Evolutionary conservation across 2,329 filamentous ascomycete species (phyloP).

Genomic region (Trichophyton schoenleinii): DNA sequence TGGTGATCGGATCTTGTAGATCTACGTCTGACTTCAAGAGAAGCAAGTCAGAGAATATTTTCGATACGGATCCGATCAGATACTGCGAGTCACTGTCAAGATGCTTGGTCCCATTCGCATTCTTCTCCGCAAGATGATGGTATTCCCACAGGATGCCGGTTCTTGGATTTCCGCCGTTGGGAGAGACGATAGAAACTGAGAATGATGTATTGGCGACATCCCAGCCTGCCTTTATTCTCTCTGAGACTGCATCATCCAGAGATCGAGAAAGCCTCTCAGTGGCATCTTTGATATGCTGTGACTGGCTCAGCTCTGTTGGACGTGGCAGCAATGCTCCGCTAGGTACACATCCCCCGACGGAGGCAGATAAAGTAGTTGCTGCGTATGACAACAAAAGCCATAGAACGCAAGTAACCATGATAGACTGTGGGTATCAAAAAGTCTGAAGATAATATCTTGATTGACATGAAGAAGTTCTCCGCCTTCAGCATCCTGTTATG

Average conservation of each 20-base stretch:
- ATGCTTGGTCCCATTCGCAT: constrained; percentile 24
- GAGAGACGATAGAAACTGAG: constrained; percentile 27
- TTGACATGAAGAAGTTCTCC: neutral
- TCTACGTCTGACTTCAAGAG: constrained; percentile 27
- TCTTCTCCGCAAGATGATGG: constrained; percentile 28
- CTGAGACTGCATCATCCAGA: constrained; percentile 23
- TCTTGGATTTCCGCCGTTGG: constrained; percentile 16
- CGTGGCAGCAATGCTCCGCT: constrained; percentile 19
- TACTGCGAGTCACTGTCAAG: constrained; percentile 30
- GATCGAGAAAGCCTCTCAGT: constrained; percentile 18
- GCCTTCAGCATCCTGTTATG: neutral
- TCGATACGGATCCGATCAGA: constrained; percentile 32
- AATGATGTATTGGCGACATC: constrained; percentile 28
- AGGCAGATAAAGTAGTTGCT: neutral
- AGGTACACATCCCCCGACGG: neutral
- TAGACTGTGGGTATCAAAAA: neutral
- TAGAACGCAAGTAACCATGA: neutral
- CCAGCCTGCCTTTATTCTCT: constrained; percentile 26
- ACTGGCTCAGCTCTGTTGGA: constrained; percentile 19
- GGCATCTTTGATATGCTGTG: constrained; percentile 20
- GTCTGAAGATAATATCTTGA: neutral
- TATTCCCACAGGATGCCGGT: constrained; percentile 30
- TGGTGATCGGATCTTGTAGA: constrained; percentile 23
- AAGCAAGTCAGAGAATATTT: constrained; percentile 29
- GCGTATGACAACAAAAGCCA: neutral